phyloP scores from a whole-genome alignment of 108 stramenopile genomes.

The Mediolabrus comicus region DNA sequence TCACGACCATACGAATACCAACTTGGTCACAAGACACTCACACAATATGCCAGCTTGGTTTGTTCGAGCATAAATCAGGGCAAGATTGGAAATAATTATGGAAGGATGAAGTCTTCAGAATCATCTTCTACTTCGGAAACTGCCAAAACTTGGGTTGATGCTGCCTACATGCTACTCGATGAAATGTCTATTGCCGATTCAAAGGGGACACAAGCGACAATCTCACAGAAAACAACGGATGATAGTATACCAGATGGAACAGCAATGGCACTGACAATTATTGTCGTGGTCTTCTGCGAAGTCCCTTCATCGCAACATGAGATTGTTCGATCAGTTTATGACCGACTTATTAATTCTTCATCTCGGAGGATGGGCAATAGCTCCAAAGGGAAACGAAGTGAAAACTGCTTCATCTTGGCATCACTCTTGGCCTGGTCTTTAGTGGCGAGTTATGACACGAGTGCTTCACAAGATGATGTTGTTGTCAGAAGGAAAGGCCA shows the following conservation, averaged over 20 bases:
- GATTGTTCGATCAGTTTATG: constrained; percentile 27
- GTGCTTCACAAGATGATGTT: constrained; percentile 8
- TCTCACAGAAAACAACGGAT: not conserved
- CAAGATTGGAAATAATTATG: not conserved
- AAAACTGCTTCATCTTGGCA: constrained; percentile 14
- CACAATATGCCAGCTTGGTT: constrained; percentile 27
- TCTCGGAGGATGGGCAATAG: constrained; percentile 1
- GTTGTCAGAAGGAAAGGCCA: constrained; percentile 5
- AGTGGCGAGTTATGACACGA: constrained; percentile 3
- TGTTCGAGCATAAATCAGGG: constrained; percentile 21
- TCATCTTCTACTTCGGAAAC: constrained; percentile 21
- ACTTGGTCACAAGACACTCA: constrained; percentile 23
- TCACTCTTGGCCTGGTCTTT: constrained; percentile 38
- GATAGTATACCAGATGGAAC: constrained; percentile 15
- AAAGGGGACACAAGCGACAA: not conserved
- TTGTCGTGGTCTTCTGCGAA: constrained; percentile 39
- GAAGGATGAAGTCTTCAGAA: not conserved
- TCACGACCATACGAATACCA: not conserved
- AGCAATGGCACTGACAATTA: constrained; percentile 28
- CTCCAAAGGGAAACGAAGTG: not conserved
- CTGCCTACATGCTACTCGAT: constrained; percentile 35
- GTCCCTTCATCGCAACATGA: constrained; percentile 33
- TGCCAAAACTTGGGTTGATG: constrained; percentile 37
- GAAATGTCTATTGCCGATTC: constrained; percentile 6
- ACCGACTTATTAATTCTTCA: constrained; percentile 14